Base-by-base conservation (phyloP, 352 stramenopile genomes). In the Blastocystis sp. region DNA sequence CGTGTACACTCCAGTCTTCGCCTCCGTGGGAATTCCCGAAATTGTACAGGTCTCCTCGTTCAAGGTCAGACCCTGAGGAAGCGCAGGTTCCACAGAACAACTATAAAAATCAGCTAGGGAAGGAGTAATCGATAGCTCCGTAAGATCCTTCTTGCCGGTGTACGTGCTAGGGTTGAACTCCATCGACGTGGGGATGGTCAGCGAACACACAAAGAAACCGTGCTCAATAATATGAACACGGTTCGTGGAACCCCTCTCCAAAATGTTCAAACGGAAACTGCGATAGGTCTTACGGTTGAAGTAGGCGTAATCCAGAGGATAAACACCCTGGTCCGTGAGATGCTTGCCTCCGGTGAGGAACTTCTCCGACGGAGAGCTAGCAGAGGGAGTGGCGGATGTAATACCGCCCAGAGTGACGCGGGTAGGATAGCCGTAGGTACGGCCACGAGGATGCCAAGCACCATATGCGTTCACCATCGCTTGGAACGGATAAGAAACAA, bases 61-160 rank as follows among this genome's bases (percentile, higher is more conserved):
- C 16, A 85, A 65, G n/a, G 75, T 56, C 18, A 85, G 34, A 34
- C 75, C 75, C 24, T 54, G 18, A 32, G 75, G 75, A 49, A 85
- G 75, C 14, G 75, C 72, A 18, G 72, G 72, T 18, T 46, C 27
- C 7, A 79, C 40, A 21, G 69, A n/a, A 21, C 61, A 72, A 18
- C 9, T 6, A 0, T 27, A 11, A 32, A 72, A 72, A 27, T 32
- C 61, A 1, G 11, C 34, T 14, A n/a, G 14, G 21, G 36, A 9
- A 44, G 61, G 61, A 36, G 34, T 51, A 9, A 72, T 72, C 24
- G 21, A 36, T 11, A 72, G 8, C n/a, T 1, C 21, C 6, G 61
- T 48, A 18, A 72, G 11, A 38, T 29, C 69, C 18, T 63, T 64
- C 14, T 63, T 51, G 34, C 34, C 34, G 8, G 38, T 29, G 21